Base-by-base conservation (phyloP, 768 basidiomycete genomes). In the Trametes elegans region DNA sequence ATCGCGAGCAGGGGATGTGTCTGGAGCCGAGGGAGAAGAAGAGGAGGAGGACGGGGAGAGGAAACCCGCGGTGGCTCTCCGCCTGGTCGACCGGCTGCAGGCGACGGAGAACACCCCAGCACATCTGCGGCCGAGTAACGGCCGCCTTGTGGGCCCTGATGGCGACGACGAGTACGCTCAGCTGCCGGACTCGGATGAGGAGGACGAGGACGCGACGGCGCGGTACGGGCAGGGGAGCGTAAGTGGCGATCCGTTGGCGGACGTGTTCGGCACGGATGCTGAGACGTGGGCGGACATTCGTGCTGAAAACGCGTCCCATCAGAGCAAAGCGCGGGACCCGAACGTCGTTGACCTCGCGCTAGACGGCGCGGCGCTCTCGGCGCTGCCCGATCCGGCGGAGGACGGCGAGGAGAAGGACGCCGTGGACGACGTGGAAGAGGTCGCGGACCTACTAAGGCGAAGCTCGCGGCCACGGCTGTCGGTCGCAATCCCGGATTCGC, bases 241-340 rank as follows among this genome's bases (percentile, higher is more conserved):
- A 39, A 68, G 66, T 52, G 68, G 64, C 53, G 83, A 87, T 64
- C 83, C 82, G 19, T 71, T 86, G 24, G 74, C 68, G 8, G 83
- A 86, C 59, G 76, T 86, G 7, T 87, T 86, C 70, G 83, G 85
- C 41, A 76, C 77, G n/a, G 85, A 86, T 65, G 80, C 74, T 57
- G 80, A 85, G 59, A 77, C 80, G 1, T 85, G 85, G 84, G 72
- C 74, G 53, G 80, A 80, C 46, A 73, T 87, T 44, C 81, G 66
- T 47, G 63, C 72, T 35, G 68, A 76, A 53, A 62, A 57, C 58
- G 55, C 53, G 38, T 50, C 19, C 11, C n/a, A n/a, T n/a, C 49
- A 62, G 60, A 68, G 55, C 62, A 45, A 44, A 26, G n/a, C 21
- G 27, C 31, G 23, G 24, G 74, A 80, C 62, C 77, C 79, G 1